Percentiles rank a stretch among this genome's conserved stretches.
Evolutionary conservation across 306 rosid species (phyloP).

Genomic region (Arachis hypogaea): DNA sequence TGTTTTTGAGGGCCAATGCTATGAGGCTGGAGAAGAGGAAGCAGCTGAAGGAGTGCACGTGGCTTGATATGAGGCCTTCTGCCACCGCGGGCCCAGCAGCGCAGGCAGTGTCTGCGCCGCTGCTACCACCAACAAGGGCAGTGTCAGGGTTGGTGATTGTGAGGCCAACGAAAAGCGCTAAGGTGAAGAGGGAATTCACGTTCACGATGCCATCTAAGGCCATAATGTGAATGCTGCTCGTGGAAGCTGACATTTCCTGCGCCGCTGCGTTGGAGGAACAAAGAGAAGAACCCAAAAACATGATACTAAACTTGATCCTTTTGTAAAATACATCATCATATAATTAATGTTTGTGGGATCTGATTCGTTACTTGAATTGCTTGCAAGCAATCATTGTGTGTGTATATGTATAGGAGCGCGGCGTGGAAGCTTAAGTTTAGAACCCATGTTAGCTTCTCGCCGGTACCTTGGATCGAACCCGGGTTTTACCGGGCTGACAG

Average conservation of each 20-base stretch:
- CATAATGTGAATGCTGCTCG: constrained; percentile 76
- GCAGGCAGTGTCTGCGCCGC: constrained; percentile 41
- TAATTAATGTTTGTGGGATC: background rate
- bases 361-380: background rate
- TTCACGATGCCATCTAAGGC: constrained; percentile 86
- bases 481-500: constrained; percentile 57
- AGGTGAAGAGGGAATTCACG: constrained; percentile 84
- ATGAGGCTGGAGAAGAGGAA: constrained; percentile 95
- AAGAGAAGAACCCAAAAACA: background rate
- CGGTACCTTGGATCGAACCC: constrained; percentile 79
- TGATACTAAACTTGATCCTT: background rate
- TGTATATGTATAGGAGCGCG: background rate
- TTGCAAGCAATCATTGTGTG: constrained; percentile 29
- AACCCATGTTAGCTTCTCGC: constrained; percentile 39
- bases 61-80: constrained; percentile 60
- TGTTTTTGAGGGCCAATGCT: constrained; percentile 78
- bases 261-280: background rate
- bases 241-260: constrained; percentile 55
- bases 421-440: constrained; percentile 42
- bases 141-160: constrained; percentile 47
- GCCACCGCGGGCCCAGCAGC: constrained; percentile 49
- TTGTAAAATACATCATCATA: background rate
- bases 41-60: constrained; percentile 86
- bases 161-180: constrained; percentile 89
- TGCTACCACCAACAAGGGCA: constrained; percentile 33